Conservation (phyloP, 1,284 basidiomycete genomes). For the Ustilago nuda region DNA sequence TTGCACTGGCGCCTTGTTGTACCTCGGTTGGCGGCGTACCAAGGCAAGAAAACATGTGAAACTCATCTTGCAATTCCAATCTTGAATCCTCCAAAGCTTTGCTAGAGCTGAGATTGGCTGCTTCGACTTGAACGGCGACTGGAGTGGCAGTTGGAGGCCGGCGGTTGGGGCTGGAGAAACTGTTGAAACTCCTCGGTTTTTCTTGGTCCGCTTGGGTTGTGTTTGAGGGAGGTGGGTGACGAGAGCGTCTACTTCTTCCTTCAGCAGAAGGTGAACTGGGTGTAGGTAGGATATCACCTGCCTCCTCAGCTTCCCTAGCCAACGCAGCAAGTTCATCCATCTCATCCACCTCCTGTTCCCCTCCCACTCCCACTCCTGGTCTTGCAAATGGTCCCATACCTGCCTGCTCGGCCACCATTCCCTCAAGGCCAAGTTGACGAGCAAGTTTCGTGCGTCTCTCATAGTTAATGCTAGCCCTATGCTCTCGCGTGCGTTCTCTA, state of each 20-base stretch:
- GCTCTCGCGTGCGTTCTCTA: conserved; percentile 5
- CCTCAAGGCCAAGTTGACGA: background rate
- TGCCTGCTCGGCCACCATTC: background rate
- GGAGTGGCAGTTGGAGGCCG: conserved; percentile 9
- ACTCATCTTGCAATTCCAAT: conserved; percentile 34
- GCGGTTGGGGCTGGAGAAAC: conserved; percentile 13
- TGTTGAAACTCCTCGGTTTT: background rate
- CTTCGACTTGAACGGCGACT: conserved; percentile 20
- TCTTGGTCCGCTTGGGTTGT: background rate
- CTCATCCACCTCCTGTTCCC: conserved; percentile 10
- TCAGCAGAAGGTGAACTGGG: background rate
- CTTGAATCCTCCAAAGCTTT: conserved; percentile 21
- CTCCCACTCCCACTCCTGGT: background rate
- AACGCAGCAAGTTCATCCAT: conserved; percentile 41
- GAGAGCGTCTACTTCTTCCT: background rate
- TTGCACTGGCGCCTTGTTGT: background rate
- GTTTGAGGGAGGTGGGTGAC: conserved; percentile 1
- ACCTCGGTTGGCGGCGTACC: no score
- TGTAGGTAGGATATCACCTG: conserved; percentile 15
- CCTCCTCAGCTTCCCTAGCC: conserved; percentile 34
- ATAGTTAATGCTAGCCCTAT: conserved; percentile 20
- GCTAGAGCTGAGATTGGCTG: conserved; percentile 15
- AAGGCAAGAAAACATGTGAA: conserved; percentile 15
- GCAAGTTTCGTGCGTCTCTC: conserved; percentile 12
- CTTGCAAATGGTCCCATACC: conserved; percentile 25